Evolutionary conservation across 176 grass and related monocot species (phyloP).

Genomic region (Pharus latifolius): DNA sequence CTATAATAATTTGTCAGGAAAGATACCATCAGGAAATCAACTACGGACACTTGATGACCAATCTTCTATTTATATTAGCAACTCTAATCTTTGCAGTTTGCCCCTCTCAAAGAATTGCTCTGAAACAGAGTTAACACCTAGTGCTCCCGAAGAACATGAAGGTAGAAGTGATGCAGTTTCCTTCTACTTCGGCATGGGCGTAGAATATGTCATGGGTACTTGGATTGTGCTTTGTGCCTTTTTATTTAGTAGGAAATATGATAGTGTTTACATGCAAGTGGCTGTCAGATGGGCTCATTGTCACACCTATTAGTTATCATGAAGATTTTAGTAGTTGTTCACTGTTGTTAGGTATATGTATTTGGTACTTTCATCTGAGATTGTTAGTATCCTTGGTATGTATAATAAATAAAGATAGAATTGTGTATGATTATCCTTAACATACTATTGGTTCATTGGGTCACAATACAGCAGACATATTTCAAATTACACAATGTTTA

Average conservation of each 20-base stretch:
- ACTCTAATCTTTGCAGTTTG: conserved; percentile 19
- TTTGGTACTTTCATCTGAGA: no score
- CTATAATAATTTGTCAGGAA: no score
- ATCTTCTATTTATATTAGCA: conserved; percentile 22
- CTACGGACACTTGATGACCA: conserved; percentile 17
- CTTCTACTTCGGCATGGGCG: neutral
- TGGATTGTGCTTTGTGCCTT: neutral
- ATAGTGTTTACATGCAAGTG: neutral
- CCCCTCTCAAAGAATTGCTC: conserved; percentile 8
- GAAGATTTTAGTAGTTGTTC: no score
- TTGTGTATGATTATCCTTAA: no score
- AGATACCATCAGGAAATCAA: conserved; percentile 25
- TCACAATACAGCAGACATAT: no score
- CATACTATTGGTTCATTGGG: no score
- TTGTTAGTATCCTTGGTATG: no score
- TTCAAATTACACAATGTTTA: no score
- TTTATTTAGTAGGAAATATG: neutral
- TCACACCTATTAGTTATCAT: no score
- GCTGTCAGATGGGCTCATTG: neutral
- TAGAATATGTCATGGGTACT: neutral
- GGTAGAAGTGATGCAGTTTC: neutral
- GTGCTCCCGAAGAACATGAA: neutral
- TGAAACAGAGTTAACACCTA: neutral
- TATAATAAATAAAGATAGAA: no score
- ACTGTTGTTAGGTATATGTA: no score